Evolutionary conservation across 768 basidiomycete genomes (phyloP).

Genomic region (Boletellus ananiceps): DNA sequence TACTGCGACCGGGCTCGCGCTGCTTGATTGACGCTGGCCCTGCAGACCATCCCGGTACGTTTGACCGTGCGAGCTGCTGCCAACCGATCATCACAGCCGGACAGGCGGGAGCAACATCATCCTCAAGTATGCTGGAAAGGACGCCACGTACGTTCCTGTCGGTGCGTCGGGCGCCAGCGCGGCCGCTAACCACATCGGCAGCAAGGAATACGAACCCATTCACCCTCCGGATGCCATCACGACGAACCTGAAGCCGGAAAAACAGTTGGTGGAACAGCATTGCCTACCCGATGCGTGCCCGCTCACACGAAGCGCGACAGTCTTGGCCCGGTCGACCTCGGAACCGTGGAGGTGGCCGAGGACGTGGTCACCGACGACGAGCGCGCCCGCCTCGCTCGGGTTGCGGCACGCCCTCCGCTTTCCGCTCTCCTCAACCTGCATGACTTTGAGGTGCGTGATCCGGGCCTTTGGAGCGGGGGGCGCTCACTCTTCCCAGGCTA

Average conservation of each 20-base stretch:
- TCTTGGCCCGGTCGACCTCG: conserved; percentile 67
- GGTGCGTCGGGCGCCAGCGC: background rate
- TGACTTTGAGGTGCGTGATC: conserved; percentile 75
- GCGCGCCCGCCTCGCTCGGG: conserved; percentile 58
- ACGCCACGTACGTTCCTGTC: conserved; percentile 65
- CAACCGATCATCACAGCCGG: conserved; percentile 1
- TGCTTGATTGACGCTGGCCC: background rate
- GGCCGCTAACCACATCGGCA: conserved; percentile 23
- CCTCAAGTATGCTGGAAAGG: conserved; percentile 84
- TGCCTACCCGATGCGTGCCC: background rate
- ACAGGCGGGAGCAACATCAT: conserved; percentile 80
- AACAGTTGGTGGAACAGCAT: conserved; percentile 51
- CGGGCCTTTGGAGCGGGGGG: background rate
- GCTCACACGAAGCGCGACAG: conserved; percentile 30
- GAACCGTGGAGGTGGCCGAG: conserved; percentile 59
- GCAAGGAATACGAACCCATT: conserved; percentile 81
- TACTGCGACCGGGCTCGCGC: background rate
- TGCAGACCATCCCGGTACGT: conserved; percentile 60
- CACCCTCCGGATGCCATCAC: conserved; percentile 83
- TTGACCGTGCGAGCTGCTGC: background rate
- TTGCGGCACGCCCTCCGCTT: conserved; percentile 63
- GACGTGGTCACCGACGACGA: conserved; percentile 67
- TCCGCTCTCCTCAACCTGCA: conserved; percentile 84
- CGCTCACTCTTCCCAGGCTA: conserved; percentile 46
- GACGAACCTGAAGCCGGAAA: conserved; percentile 74